Conservation (phyloP, 345 rosid species). For the Pistacia integerrima region DNA sequence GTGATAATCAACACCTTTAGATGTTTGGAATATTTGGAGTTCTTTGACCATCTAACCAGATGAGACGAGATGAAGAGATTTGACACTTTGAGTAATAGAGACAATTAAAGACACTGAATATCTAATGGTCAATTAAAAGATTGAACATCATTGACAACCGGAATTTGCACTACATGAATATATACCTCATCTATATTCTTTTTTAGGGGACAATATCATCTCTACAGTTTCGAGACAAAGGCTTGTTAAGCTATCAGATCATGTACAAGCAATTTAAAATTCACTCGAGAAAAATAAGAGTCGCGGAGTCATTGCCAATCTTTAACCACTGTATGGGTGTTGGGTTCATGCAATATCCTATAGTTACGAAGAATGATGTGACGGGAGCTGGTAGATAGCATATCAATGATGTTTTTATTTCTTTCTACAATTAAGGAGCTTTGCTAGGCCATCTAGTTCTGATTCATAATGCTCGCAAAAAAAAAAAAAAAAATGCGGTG, state of each 20-base stretch:
- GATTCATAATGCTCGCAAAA: slow-evolving; percentile 75
- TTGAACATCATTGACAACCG: not conserved
- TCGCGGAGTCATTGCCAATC: not conserved
- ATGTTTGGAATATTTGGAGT: too few relatives aligned
- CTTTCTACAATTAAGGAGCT: slow-evolving; percentile 26
- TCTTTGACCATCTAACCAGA: too few relatives aligned
- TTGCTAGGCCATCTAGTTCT: slow-evolving; percentile 54
- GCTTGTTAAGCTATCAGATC: slow-evolving; percentile 20
- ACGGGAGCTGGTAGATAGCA: slow-evolving; percentile 35
- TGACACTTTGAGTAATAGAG: too few relatives aligned
- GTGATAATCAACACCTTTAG: too few relatives aligned
- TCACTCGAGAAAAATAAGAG: not conserved
- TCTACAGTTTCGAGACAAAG: slow-evolving; percentile 6
- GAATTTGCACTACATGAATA: slow-evolving; percentile 3
- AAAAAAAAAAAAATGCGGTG: slow-evolving; percentile 75
- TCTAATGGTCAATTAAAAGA: not conserved
- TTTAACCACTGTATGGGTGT: slow-evolving; percentile 1
- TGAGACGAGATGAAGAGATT: too few relatives aligned
- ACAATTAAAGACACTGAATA: not conserved
- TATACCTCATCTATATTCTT: slow-evolving; percentile 5
- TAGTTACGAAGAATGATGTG: slow-evolving; percentile 20
- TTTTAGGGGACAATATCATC: not conserved
- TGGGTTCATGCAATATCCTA: slow-evolving; percentile 15
- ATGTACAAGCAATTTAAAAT: not conserved
- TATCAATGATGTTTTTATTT: slow-evolving; percentile 28